Evolutionary conservation across 2,329 filamentous ascomycete genomes (phyloP).

Genomic region (Sclerotiophoma versabilis): DNA sequence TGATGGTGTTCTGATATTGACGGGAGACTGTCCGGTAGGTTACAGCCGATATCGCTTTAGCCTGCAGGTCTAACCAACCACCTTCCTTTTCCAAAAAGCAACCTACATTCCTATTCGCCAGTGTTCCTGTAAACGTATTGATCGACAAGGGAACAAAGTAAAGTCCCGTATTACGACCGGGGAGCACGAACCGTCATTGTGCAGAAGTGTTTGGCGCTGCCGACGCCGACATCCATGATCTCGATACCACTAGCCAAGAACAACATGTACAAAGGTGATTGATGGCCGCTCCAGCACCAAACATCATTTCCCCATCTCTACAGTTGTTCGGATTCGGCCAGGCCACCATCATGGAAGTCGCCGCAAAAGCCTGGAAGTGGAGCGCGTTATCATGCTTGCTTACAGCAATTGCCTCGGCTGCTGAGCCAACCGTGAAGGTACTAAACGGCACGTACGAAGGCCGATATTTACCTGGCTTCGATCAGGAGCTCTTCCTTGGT

Average conservation of each 20-base stretch:
- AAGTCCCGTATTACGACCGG: constrained; percentile 9
- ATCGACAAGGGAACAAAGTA: constrained; percentile 9
- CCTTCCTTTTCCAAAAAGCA: constrained; percentile 9
- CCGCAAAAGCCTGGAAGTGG: constrained; percentile 30
- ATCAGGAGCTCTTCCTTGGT: constrained; percentile 58
- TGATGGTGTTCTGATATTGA: not conserved
- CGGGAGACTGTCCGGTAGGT: not conserved
- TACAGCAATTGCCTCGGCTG: constrained; percentile 20
- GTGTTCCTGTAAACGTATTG: not conserved
- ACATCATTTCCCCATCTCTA: not conserved
- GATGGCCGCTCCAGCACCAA: not conserved
- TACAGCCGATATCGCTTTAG: constrained; percentile 14
- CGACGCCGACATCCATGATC: not conserved
- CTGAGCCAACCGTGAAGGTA: constrained; percentile 36
- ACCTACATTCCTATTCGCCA: not conserved
- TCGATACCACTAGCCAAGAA: constrained; percentile 15
- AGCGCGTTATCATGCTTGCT: constrained; percentile 23
- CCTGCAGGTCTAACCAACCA: constrained; percentile 1
- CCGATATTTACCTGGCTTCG: constrained; percentile 40
- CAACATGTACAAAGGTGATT: constrained; percentile 18
- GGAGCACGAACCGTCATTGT: not conserved
- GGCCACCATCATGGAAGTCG: constrained; percentile 19
- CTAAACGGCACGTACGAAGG: constrained; percentile 49
- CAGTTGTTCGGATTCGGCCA: not conserved
- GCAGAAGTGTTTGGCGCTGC: constrained; percentile 1